These are phyloP conservation scores for Davidsoniella virescens DNA, from an alignment of 2,329 filamentous ascomycete genomes.

Conservation along the genomic window DNA sequence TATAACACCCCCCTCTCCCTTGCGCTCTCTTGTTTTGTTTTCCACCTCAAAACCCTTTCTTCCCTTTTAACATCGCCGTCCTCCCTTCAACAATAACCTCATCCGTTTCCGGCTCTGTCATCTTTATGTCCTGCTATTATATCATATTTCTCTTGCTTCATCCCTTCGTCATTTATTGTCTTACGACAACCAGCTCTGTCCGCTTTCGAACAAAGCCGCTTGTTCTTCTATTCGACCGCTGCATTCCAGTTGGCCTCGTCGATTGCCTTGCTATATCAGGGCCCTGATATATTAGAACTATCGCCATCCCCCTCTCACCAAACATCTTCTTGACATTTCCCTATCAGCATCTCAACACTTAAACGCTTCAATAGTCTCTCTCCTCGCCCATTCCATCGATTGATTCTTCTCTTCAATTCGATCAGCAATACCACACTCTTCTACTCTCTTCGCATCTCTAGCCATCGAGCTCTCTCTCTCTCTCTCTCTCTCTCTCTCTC, in stretches of 20 bases:
- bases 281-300: slow-evolving; percentile 10
- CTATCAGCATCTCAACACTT: not conserved
- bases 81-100: not conserved
- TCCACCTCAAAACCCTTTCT: not conserved
- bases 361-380: slow-evolving; percentile 6
- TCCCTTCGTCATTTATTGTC: not conserved
- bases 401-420: not conserved
- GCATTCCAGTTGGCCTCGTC: not conserved
- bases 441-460: no score
- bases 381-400: not conserved
- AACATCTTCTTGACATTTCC: slow-evolving; percentile 3
- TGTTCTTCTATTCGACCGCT: not conserved
- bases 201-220: not conserved
- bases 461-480: no score
- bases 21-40: slow-evolving; percentile 5
- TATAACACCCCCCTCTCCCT: not conserved
- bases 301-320: slow-evolving; percentile 5
- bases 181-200: not conserved
- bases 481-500: no score
- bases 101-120: not conserved
- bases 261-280: not conserved
- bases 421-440: no score
- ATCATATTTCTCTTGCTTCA: not conserved
- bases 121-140: not conserved
- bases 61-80: not conserved